Evolutionary conservation across 768 basidiomycete species (phyloP).

Genomic region (Mycena maculata): DNA sequence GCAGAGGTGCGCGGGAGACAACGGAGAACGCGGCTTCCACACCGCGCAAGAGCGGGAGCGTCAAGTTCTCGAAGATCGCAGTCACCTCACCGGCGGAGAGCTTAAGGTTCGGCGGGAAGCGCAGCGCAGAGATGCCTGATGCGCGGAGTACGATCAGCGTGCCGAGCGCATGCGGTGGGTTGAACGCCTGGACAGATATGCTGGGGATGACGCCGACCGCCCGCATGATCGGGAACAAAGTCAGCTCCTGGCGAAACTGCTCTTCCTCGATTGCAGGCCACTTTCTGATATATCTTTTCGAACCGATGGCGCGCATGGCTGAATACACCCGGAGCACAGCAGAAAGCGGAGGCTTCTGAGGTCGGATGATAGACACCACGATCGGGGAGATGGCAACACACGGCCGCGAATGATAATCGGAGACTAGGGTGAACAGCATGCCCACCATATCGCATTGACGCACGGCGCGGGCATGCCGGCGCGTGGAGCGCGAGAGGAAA

Average conservation of each 20-base stretch:
- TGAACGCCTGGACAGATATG: conserved; percentile 16
- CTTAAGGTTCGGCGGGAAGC: neutral
- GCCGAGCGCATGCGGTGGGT: conserved; percentile 2
- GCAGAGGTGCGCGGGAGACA: neutral
- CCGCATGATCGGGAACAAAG: conserved; percentile 2
- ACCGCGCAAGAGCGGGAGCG: conserved; percentile 5
- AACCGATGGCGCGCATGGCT: neutral
- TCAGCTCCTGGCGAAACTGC: neutral
- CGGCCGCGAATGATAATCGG: neutral
- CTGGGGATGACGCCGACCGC: neutral
- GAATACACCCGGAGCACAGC: neutral
- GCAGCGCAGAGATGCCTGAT: neutral
- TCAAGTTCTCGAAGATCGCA: neutral
- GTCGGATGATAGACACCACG: conserved; percentile 4
- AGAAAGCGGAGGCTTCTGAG: neutral
- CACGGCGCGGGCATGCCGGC: neutral
- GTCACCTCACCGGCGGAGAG: conserved; percentile 15
- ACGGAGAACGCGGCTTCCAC: neutral
- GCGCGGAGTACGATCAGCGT: conserved; percentile 8
- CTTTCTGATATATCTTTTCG: neutral
- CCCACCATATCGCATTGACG: neutral
- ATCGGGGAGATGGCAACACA: conserved; percentile 3
- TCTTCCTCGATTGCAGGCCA: neutral
- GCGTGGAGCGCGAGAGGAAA: neutral
- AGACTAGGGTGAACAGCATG: neutral